Conservation (phyloP, 805 yeast species). For the Spathaspora passalidarum region DNA sequence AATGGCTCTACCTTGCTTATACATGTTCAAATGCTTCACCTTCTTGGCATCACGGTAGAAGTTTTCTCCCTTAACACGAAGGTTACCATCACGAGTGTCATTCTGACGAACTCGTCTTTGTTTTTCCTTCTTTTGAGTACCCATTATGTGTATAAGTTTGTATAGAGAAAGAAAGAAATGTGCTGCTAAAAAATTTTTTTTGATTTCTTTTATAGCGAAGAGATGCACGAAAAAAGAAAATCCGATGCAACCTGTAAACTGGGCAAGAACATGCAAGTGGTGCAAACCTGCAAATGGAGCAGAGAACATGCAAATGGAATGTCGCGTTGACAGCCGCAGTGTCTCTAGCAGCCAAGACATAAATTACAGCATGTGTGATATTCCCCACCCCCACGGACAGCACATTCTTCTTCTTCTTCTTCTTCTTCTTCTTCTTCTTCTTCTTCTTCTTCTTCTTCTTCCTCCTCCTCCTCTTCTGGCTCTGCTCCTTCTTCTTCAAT, state of each 20-base stretch:
- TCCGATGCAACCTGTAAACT: neutral
- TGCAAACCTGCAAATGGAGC: neutral
- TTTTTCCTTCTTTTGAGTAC: slow-evolving; percentile 89
- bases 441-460: no score
- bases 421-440: no score
- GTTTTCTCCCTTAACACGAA: slow-evolving; percentile 94
- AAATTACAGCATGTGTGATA: no score
- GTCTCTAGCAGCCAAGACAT: no score
- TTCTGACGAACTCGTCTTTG: slow-evolving; percentile 81
- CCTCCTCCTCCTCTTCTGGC: no score
- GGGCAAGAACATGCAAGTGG: no score
- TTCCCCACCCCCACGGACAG: no score
- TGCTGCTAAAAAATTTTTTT: neutral
- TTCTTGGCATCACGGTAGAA: slow-evolving; percentile 93
- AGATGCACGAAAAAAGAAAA: neutral
- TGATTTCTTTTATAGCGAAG: neutral
- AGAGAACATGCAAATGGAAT: no score
- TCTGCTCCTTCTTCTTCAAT: neutral
- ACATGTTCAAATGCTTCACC: slow-evolving; percentile 88
- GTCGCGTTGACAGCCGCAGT: no score
- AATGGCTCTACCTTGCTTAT: slow-evolving; percentile 84
- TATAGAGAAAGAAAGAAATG: neutral
- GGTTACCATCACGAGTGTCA: slow-evolving; percentile 81
- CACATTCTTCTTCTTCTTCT: no score
- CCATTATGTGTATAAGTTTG: slow-evolving; percentile 51